A percentile compares a stretch with the other conserved stretches of the same genome.
phyloP scores from a whole-genome alignment of 768 basidiomycete genomes.

The Lactarius psammicola region DNA sequence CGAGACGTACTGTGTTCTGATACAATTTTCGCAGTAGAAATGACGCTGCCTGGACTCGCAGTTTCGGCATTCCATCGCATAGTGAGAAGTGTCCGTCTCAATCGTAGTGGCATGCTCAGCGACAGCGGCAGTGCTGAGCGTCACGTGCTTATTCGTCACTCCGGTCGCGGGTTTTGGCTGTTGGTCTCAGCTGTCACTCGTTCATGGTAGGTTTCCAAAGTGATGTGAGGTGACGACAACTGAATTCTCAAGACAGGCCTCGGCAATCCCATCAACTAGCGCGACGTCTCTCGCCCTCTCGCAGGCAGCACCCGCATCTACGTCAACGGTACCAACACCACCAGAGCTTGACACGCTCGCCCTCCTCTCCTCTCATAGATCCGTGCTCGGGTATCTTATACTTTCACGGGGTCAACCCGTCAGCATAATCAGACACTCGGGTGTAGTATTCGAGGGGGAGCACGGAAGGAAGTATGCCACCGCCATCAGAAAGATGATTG shows the following conservation, averaged over 20 bases:
- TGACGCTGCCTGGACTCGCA: slow-evolving; percentile 30
- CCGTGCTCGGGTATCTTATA: slow-evolving; percentile 85
- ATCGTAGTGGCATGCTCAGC: neutral
- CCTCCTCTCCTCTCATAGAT: slow-evolving; percentile 73
- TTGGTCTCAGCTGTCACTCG: neutral
- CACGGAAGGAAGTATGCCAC: slow-evolving; percentile 74
- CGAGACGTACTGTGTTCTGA: slow-evolving; percentile 27
- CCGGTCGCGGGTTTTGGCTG: neutral
- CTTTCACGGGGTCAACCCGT: slow-evolving; percentile 69
- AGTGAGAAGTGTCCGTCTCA: slow-evolving; percentile 11
- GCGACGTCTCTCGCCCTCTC: slow-evolving; percentile 30
- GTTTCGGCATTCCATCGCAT: slow-evolving; percentile 31
- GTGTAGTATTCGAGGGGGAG: slow-evolving; percentile 84
- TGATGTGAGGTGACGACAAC: neutral
- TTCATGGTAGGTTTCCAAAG: neutral
- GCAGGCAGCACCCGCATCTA: slow-evolving; percentile 27
- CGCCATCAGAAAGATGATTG: slow-evolving; percentile 72
- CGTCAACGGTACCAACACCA: slow-evolving; percentile 42
- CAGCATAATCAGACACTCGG: slow-evolving; percentile 81
- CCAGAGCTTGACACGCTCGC: slow-evolving; percentile 84
- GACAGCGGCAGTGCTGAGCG: neutral
- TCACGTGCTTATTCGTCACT: slow-evolving; percentile 12
- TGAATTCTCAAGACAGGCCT: slow-evolving; percentile 10
- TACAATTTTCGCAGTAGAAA: slow-evolving; percentile 29
- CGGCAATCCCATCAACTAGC: slow-evolving; percentile 18